Evolutionary conservation across 2,329 filamentous ascomycete genomes (phyloP), one percentile per base, ranked within the genome.

Genomic region (Scorias spongiosa): DNA sequence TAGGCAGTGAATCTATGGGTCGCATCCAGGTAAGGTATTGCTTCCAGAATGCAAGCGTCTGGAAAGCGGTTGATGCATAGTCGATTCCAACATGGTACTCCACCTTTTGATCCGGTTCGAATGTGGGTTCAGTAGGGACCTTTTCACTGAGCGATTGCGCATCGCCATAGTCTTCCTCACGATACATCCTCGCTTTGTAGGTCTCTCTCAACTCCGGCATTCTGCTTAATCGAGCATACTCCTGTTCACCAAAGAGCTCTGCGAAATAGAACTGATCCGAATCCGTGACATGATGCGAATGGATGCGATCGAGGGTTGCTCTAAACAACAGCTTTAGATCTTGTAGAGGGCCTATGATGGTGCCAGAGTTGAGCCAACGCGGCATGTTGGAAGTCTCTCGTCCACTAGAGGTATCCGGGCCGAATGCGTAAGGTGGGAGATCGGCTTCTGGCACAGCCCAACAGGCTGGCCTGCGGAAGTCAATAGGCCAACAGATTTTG

Each of bases 191-290:
- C 40, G 58, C 53, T 61, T 57, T 48, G 32, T 51, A 40, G 18
- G 43, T 40, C 39, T 54, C 12, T 48, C 51, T 53, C 50, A 26
- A 40, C 52, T 55, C 39, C 52, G 59, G 45, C 62, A 57, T 49
- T 61, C 59, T 30, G 18, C 64, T 49, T 43, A 71, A 63, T 29
- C 72, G 62, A 39, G 67, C 54, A 40, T 67, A 67, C 53, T 75
- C 72, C 52, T 76, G 73, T 39, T 69, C 64, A 17, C 67, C 70
- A 44, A 67, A 75, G 36, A 76, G 66, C 45, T 70, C 65, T 4
- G 68, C 63, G 42, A 76, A 64, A n/a, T 67, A 65, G 46, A 63
- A 58, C 51, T 71, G 64, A 49, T 72, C 68, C 6, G 53, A 56
- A 26, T 60, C 57, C 12, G 53, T 52, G 11, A 42, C 46, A 32